Evolutionary conservation across 2,329 filamentous ascomycete species (phyloP), one percentile per base, ranked within the genome.

Genomic region (Eutypella sp.): DNA sequence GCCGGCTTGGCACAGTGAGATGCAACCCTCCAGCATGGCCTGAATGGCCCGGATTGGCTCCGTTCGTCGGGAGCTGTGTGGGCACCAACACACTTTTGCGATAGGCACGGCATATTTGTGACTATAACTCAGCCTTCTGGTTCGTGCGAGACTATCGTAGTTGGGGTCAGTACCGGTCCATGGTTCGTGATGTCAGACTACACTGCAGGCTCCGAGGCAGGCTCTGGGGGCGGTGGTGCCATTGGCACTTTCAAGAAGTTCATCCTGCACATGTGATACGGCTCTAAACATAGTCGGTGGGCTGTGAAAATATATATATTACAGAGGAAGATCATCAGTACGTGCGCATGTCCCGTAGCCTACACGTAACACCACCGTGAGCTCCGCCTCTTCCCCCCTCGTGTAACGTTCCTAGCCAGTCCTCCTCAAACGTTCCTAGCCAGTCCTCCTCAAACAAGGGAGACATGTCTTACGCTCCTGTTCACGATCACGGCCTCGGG

Each of bases 391-490:
- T 37, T 11, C 18, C 18, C 18, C 34, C 16, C 25, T 29, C 25
- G 13, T 29, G 13, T 8, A 18, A 18, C 16, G 15, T n/a, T 37
- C 13, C 29, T 33, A 34, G n/a, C n/a, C n/a, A n/a, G n/a, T n/a
- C n/a, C n/a, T 34, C 18, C n/a, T 16, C 29, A n/a, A n/a, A 33
- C 29, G 7, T 13, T 33, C 13, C 29, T 33, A 34, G n/a, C n/a
- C n/a, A n/a, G n/a, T n/a, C n/a, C n/a, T 34, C 18, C n/a, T 16
- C 31, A 38, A 50, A 47, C 25, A 29, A 22, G 24, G 9, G 9
- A 18, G 20, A 16, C 23, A 45, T 45, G 43, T 24, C 43, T 11
- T 45, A 41, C 31, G 25, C 43, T 29, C 37, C 37, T 18, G 43
- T 45, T n/a, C 43, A 40, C 9, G 20, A 40, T 31, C 40, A 45